Conservation (phyloP, 2,329 filamentous ascomycete genomes). For the Leptographium galeiforme region DNA sequence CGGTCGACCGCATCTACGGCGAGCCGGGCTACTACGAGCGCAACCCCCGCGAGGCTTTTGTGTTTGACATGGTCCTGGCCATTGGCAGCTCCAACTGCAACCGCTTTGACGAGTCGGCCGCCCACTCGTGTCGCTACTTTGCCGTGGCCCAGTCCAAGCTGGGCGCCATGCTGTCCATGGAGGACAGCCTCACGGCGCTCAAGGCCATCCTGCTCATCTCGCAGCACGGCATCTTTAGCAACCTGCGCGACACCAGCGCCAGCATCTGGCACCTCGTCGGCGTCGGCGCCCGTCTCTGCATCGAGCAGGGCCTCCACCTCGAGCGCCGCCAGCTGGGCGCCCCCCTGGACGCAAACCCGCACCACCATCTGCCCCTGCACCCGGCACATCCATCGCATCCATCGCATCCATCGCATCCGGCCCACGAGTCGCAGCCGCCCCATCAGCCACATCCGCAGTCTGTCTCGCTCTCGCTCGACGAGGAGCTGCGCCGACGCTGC, state of each 20-base stretch:
- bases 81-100: constrained; percentile 6
- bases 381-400: too few relatives aligned
- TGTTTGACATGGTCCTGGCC: constrained; percentile 8
- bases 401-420: too few relatives aligned
- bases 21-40: constrained; percentile 5
- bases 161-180: neutral
- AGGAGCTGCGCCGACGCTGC: constrained; percentile 5
- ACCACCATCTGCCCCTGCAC: too few relatives aligned
- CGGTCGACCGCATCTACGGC: constrained; percentile 4
- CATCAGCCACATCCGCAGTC: too few relatives aligned
- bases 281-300: constrained; percentile 3
- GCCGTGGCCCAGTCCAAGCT: constrained; percentile 2
- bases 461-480: neutral
- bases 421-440: too few relatives aligned
- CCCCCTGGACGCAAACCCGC: too few relatives aligned
- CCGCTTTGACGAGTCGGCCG: constrained; percentile 2
- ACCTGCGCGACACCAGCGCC: constrained; percentile 5
- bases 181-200: neutral
- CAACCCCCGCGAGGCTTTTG: constrained; percentile 4
- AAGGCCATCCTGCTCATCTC: constrained; percentile 5
- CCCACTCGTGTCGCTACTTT: neutral
- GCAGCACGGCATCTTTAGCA: constrained; percentile 6
- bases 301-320: constrained; percentile 8
- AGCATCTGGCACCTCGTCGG: constrained; percentile 7
- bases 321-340: neutral